phyloP scores from a whole-genome alignment of 495 filamentous ascomycete genomes.

The Aspergillus ellipticus region DNA sequence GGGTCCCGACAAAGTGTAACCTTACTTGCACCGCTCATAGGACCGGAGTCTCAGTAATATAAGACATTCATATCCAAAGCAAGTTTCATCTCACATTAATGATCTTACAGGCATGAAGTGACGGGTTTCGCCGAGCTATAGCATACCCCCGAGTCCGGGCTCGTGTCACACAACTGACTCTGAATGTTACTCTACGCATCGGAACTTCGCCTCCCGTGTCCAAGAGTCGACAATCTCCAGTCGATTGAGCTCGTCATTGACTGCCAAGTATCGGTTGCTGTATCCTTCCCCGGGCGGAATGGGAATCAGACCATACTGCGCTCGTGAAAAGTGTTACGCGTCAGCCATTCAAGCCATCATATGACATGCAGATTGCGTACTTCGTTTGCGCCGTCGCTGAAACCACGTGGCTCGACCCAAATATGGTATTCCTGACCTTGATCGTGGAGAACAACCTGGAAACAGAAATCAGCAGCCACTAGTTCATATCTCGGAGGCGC shows the following conservation, averaged over 20 bases:
- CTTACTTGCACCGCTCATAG: not conserved
- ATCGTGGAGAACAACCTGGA: not conserved
- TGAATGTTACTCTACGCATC: not conserved
- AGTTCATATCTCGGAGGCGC: not conserved
- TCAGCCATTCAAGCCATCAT: not conserved
- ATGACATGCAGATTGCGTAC: not conserved
- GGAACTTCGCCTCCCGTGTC: conserved; percentile 2
- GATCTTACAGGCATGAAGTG: not conserved
- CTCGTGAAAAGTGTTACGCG: not conserved
- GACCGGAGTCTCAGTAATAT: not conserved
- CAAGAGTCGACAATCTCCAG: not conserved
- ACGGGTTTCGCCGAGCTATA: not conserved
- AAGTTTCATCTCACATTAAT: too few relatives aligned
- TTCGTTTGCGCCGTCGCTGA: conserved; percentile 1
- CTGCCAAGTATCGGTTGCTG: conserved; percentile 5
- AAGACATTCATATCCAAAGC: too few relatives aligned
- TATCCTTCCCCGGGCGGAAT: not conserved
- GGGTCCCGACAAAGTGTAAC: not conserved
- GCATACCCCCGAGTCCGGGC: not conserved
- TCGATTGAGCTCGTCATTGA: not conserved
- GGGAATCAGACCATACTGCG: conserved; percentile 5
- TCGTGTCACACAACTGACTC: not conserved
- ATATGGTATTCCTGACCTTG: conserved; percentile 3
- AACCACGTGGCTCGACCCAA: conserved; percentile 10
- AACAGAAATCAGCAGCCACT: not conserved